phyloP scores from a whole-genome alignment of 2,329 filamentous ascomycete species.

The Cordyceps javanica region DNA sequence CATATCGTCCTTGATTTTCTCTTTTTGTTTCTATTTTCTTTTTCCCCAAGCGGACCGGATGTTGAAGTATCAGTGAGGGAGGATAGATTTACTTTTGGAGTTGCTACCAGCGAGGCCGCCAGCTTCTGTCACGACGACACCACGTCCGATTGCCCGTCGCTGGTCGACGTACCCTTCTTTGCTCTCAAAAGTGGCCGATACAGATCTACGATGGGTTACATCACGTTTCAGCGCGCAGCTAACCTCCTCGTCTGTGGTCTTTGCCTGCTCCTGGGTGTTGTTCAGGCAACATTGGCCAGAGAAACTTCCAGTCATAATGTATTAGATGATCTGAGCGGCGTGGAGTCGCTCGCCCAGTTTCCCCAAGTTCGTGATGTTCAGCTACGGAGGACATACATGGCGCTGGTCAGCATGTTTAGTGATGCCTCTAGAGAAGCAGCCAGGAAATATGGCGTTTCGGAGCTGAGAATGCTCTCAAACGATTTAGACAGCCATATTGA shows the following conservation, averaged over 20 bases:
- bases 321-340: not conserved
- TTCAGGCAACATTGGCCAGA: not conserved
- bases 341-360: not conserved
- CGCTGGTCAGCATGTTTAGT: constrained; percentile 15
- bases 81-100: not conserved
- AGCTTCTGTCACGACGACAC: not conserved
- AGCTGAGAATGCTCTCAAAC: constrained; percentile 13
- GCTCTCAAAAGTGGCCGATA: not conserved
- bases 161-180: not conserved
- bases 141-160: not conserved
- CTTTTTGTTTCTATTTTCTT: not conserved
- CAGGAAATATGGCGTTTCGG: constrained; percentile 8
- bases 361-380: constrained; percentile 1
- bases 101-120: not conserved
- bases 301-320: not conserved
- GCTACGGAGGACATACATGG: constrained; percentile 15
- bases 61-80: not conserved
- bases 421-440: constrained; percentile 15
- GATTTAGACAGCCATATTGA: constrained; percentile 14
- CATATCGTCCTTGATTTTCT: not conserved
- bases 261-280: not conserved
- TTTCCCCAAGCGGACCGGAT: not conserved
- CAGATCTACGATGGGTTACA: not conserved
- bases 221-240: not conserved
- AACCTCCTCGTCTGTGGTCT: not conserved